These are phyloP conservation scores for Termitomyces sp. DNA, from an alignment of 768 basidiomycete species.

Conservation along the genomic window DNA sequence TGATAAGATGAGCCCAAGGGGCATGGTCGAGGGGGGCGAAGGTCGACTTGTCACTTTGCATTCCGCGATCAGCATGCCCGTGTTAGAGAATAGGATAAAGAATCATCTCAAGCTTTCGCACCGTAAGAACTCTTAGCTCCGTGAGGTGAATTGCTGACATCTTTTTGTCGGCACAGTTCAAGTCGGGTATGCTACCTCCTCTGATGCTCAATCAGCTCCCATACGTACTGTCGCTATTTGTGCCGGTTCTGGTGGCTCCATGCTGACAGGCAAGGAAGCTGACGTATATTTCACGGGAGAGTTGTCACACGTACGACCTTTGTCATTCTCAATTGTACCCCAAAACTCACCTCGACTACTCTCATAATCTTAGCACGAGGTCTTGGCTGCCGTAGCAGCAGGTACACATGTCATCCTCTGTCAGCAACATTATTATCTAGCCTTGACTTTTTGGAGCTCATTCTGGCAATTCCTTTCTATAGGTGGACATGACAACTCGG, in stretches of 20 bases:
- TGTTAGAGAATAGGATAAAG: constrained; percentile 68
- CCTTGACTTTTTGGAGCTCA: constrained; percentile 19
- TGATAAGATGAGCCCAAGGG: constrained; percentile 36
- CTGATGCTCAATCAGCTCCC: constrained; percentile 25
- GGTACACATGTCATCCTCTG: constrained; percentile 84
- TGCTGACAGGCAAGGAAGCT: constrained; percentile 68
- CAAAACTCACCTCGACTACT: constrained; percentile 17
- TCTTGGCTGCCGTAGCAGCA: constrained; percentile 73
- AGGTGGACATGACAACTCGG: constrained; percentile 94
- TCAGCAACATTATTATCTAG: constrained; percentile 38
- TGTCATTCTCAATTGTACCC: neutral
- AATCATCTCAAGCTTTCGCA: constrained; percentile 54
- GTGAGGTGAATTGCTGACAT: constrained; percentile 14
- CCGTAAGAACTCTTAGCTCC: constrained; percentile 38
- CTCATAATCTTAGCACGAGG: constrained; percentile 63
- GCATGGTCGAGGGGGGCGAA: constrained; percentile 48
- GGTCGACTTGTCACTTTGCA: constrained; percentile 67
- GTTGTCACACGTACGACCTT: constrained; percentile 72
- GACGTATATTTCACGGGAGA: constrained; percentile 94
- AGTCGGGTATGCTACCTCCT: constrained; percentile 48
- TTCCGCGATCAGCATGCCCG: constrained; percentile 54
- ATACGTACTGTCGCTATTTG: constrained; percentile 79
- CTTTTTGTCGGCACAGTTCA: constrained; percentile 47
- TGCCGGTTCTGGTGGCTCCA: constrained; percentile 83
- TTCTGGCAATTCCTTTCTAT: neutral